Conservation (phyloP, 768 basidiomycete species). For the Xerocomellus chrysenteron region DNA sequence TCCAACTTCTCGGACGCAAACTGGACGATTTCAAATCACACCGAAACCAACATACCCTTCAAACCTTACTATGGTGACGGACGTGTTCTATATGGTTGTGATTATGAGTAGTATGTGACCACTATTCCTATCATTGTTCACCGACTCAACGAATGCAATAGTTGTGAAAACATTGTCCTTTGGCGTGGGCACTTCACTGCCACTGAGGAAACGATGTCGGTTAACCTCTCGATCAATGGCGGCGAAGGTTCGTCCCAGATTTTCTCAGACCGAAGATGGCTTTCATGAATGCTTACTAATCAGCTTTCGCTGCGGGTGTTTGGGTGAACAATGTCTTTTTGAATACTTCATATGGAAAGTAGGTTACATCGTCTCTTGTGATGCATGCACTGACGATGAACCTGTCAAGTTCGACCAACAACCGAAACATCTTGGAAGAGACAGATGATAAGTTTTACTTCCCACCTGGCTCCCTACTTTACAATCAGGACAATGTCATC, state of each 20-base stretch:
- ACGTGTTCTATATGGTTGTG: conserved; percentile 79
- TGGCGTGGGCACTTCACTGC: conserved; percentile 81
- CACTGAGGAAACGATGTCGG: conserved; percentile 56
- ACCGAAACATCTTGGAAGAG: conserved; percentile 57
- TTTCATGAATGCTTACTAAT: not conserved
- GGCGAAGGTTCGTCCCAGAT: conserved; percentile 54
- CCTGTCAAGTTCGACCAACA: conserved; percentile 56
- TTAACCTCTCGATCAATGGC: conserved; percentile 79
- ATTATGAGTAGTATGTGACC: conserved; percentile 73
- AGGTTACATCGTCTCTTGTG: conserved; percentile 19
- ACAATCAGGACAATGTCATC: conserved; percentile 67
- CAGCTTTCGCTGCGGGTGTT: conserved; percentile 77
- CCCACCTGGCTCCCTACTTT: conserved; percentile 51
- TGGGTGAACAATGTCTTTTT: conserved; percentile 78
- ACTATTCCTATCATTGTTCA: conserved; percentile 2
- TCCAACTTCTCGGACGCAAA: conserved; percentile 54
- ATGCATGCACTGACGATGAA: not conserved
- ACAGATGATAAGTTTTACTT: conserved; percentile 67
- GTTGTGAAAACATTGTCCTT: conserved; percentile 79
- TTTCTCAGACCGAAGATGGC: not conserved
- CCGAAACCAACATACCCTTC: conserved; percentile 68
- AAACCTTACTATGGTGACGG: conserved; percentile 75
- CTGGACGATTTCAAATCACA: conserved; percentile 71
- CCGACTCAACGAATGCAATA: conserved; percentile 24
- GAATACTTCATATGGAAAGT: conserved; percentile 75